Base-by-base conservation (phyloP, 1,284 basidiomycete species). In the Malassezia restricta region DNA sequence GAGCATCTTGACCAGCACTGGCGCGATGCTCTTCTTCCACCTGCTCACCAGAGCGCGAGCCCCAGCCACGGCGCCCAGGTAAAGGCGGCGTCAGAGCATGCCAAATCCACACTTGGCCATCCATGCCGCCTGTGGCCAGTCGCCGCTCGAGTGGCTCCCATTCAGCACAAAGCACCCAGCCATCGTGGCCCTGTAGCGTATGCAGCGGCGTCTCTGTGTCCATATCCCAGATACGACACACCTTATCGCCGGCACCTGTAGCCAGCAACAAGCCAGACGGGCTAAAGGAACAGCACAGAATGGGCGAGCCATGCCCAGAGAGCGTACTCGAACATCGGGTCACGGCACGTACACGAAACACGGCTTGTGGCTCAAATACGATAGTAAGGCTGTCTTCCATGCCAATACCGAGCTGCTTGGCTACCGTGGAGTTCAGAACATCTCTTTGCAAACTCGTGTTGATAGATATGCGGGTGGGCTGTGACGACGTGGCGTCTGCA, bases 91-190 rank as follows among this genome's bases (percentile, higher is more conserved):
- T 62, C 31, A 70, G 57, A 17, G 66, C 65, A 32, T 69, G 52
- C 69, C 69, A 72, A 24, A 72, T 49, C 58, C 65, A 66, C 11
- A 72, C 64, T 30, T 69, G 65, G 35, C 69, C 69, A 20, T 64
- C 59, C 67, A 66, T 69, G 40, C 66, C 68, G 32, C 69, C 94
- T 1, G 87, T 92, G 1, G 90, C 92, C 14, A 96, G 76, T 60
- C 84, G 83, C 50, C 88, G 79, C 70, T 95, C 92, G 75, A 85
- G 79, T 0, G 86, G 83, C 66, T 96, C 91, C 92, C 92, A 98
- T 70, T 95, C 94, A 3, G 91, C 86, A 63, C 89, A 94, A 0
- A 98, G 78, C 1, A 98, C 88, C 91, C 91, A 96, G 0, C 89
- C 90, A 57, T 83, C 82, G 72, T 98, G 94, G 0, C 92, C 92